phyloP scores from a whole-genome alignment of 148 eudicot species.

The Hydrangea macrophylla region DNA sequence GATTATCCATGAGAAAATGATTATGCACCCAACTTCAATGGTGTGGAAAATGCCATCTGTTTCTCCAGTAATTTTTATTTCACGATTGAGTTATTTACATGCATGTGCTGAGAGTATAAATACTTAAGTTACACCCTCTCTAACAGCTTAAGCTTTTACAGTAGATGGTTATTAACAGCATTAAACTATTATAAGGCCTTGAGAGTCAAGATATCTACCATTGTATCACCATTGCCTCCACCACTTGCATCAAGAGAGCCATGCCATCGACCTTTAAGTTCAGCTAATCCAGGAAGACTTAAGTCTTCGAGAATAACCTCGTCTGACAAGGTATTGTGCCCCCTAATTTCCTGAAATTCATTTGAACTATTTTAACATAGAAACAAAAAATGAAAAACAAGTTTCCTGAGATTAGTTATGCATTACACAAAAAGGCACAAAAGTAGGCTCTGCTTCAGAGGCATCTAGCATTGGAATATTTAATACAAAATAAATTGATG shows the following conservation, averaged over 20 bases:
- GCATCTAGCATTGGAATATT: not conserved
- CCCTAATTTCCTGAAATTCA: conserved; percentile 55
- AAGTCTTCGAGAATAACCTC: conserved; percentile 84
- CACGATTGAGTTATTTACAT: not conserved
- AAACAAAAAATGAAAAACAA: not conserved
- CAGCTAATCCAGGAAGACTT: conserved; percentile 93
- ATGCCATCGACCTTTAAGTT: conserved; percentile 95
- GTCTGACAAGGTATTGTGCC: conserved; percentile 49
- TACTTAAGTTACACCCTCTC: not conserved
- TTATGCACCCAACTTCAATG: not conserved
- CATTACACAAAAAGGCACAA: not conserved
- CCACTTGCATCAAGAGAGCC: conserved; percentile 99
- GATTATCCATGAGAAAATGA: no score
- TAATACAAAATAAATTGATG: not conserved
- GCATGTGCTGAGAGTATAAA: no score
- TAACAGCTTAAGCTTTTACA: no score
- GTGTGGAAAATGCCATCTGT: not conserved
- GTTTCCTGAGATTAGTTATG: conserved; percentile 2
- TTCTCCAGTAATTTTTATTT: not conserved
- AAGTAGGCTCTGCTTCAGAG: not conserved
- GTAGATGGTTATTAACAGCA: no score
- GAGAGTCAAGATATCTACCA: conserved; percentile 65
- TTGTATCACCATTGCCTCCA: conserved; percentile 98
- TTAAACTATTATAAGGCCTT: no score
- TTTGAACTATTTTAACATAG: not conserved